These are phyloP conservation scores for Acacia melanoxylon DNA, from an alignment of 306 rosid species.

Conservation along the genomic window DNA sequence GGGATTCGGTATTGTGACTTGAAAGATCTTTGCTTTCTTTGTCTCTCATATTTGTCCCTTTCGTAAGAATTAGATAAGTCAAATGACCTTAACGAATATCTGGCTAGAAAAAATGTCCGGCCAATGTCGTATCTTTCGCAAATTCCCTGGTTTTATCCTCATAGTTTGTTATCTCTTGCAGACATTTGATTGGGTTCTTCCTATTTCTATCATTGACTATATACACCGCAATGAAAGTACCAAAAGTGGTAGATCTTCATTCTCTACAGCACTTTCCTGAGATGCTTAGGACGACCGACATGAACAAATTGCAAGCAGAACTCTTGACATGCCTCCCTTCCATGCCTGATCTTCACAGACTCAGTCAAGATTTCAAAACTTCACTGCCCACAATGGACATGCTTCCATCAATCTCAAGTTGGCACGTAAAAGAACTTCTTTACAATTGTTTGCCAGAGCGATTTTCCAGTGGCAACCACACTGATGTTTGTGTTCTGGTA, in stretches of 20 bases:
- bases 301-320: constrained; percentile 73
- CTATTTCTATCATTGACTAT: constrained; percentile 86
- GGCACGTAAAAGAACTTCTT: constrained; percentile 79
- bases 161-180: constrained; percentile 36
- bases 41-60: background rate
- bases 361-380: constrained; percentile 58
- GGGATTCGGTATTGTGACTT: background rate
- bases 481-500: constrained; percentile 88
- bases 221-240: constrained; percentile 85
- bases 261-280: background rate
- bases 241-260: constrained; percentile 22
- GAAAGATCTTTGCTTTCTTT: background rate
- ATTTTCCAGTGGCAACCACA: constrained; percentile 71
- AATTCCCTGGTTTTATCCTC: constrained; percentile 1
- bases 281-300: constrained; percentile 43
- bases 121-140: background rate
- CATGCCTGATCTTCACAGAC: constrained; percentile 64
- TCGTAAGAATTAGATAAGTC: background rate
- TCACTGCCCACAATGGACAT: constrained; percentile 51
- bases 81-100: background rate
- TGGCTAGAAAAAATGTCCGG: background rate
- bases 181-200: constrained; percentile 98
- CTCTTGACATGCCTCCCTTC: constrained; percentile 84
- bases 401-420: constrained; percentile 64
- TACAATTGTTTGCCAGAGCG: constrained; percentile 85